phyloP scores from a whole-genome alignment of 2,329 filamentous ascomycete species.

The Botrytis cinerea region DNA sequence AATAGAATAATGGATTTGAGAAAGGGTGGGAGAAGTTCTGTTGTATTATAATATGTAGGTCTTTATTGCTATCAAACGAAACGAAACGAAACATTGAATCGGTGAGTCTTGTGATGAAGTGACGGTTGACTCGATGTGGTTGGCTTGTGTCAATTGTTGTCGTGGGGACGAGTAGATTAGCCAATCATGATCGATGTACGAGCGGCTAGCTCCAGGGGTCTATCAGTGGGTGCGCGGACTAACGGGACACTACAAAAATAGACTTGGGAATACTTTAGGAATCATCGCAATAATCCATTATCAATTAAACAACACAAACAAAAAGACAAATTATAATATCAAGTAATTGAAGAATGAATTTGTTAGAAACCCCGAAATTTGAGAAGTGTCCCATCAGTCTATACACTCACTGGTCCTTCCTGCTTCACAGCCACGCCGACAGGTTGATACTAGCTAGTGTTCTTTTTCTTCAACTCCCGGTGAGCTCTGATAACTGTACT shows the following conservation, averaged over 20 bases:
- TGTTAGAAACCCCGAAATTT: background rate
- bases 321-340: too few species aligned
- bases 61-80: background rate
- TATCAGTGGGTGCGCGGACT: too few species aligned
- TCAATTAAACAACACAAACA: background rate
- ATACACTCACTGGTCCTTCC: background rate
- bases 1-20: background rate
- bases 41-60: background rate
- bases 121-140: background rate
- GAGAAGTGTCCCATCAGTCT: background rate
- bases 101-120: constrained; percentile 7
- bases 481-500: background rate
- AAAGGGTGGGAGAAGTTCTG: background rate
- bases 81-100: background rate
- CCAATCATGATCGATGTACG: background rate
- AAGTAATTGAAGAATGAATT: too few species aligned
- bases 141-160: background rate
- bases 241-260: too few species aligned
- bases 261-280: too few species aligned
- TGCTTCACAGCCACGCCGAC: background rate
- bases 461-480: background rate
- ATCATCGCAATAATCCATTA: too few species aligned
- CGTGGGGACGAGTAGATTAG: background rate
- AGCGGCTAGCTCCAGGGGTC: background rate
- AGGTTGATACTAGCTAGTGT: background rate